phyloP scores from a whole-genome alignment of 371 early-diverging fungal genomes.

The Nosema bombycis region DNA sequence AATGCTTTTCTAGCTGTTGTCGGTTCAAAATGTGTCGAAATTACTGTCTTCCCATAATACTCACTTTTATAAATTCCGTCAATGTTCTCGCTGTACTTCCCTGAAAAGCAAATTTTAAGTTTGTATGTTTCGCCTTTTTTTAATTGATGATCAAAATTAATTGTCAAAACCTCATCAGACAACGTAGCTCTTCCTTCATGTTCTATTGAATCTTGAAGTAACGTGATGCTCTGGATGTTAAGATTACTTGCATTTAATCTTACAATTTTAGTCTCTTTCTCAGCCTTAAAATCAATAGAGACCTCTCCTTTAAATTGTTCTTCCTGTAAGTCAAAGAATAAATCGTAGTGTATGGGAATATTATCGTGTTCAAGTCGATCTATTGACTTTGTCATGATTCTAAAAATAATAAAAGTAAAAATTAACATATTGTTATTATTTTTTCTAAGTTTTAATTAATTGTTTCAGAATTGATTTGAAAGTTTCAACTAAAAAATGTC shows the following conservation, averaged over 20 bases:
- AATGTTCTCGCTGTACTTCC: constrained; percentile 40
- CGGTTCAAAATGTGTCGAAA: constrained; percentile 79
- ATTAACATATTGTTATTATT: neutral
- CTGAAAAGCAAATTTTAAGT: constrained; percentile 32
- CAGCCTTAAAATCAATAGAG: neutral
- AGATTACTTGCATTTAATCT: constrained; percentile 26
- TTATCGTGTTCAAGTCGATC: constrained; percentile 4
- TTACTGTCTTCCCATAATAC: constrained; percentile 22
- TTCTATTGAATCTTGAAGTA: neutral
- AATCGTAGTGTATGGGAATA: constrained; percentile 23
- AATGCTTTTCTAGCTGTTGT: constrained; percentile 77
- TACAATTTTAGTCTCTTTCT: neutral
- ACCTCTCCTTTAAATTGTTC: constrained; percentile 14
- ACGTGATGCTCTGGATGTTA: neutral
- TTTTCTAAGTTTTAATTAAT: too few species aligned
- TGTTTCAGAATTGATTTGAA: too few species aligned
- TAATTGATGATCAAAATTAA: neutral
- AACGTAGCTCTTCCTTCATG: neutral
- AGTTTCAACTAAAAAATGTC: too few species aligned
- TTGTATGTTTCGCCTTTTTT: neutral
- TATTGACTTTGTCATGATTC: neutral
- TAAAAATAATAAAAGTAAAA: neutral
- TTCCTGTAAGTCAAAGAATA: constrained; percentile 9
- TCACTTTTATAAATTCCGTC: constrained; percentile 61
- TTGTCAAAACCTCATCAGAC: constrained; percentile 1